These are phyloP conservation scores for Tagetes patula DNA, from an alignment of 129 eudicot species.

Conservation along the genomic window DNA sequence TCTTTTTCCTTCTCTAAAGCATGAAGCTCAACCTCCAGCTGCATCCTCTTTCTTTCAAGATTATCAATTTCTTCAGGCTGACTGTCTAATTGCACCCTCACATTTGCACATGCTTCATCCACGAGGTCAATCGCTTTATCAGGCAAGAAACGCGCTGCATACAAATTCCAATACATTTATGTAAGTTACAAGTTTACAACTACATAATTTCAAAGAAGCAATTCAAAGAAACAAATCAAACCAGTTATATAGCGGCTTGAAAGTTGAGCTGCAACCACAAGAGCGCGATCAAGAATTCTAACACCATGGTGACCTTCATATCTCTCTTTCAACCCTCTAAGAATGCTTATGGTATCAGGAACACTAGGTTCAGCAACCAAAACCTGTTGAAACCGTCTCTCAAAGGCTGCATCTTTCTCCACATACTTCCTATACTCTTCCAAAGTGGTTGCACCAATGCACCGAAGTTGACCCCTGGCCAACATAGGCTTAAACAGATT, in stretches of 20 bases:
- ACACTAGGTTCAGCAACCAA: conserved; percentile 95
- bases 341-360: conserved; percentile 67
- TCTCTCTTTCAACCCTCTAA: conserved; percentile 81
- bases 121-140: conserved; percentile 92
- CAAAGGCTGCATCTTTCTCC: conserved; percentile 95
- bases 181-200: neutral
- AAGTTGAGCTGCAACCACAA: conserved; percentile 77
- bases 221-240: conserved; percentile 19
- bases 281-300: conserved; percentile 78
- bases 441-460: conserved; percentile 94
- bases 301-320: conserved; percentile 98
- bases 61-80: conserved; percentile 93
- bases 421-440: conserved; percentile 92
- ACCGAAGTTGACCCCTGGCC: conserved; percentile 89
- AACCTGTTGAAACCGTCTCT: conserved; percentile 95
- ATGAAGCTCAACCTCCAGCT: conserved; percentile 76
- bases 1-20: conserved; percentile 96
- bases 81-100: conserved; percentile 84
- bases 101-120: conserved; percentile 93
- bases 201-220: neutral
- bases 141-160: conserved; percentile 68
- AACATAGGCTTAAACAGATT: conserved; percentile 92
- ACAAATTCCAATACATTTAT: neutral
- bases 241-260: conserved; percentile 79
- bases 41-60: conserved; percentile 78